Percentiles rank a stretch among this genome's conserved stretches.
Conservation (phyloP, 768 basidiomycete species). For the Termitomyces sp. region DNA sequence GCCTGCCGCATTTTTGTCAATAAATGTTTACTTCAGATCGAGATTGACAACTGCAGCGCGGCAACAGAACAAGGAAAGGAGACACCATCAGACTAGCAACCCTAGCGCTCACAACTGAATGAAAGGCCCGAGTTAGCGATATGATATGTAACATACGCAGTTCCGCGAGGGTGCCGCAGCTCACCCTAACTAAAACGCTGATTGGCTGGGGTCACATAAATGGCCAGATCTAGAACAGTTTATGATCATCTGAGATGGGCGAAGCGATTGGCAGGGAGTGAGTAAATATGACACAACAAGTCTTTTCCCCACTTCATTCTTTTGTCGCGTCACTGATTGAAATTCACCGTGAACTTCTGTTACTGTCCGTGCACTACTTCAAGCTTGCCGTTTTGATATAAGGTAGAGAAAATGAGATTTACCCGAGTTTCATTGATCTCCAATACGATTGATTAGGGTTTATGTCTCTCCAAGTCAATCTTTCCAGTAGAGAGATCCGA, state of each 20-base stretch:
- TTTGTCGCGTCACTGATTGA: constrained; percentile 9
- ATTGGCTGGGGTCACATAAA: too few relatives aligned
- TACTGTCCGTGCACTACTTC: not conserved
- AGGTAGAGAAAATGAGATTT: not conserved
- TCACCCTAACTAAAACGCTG: not conserved
- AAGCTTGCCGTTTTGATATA: not conserved
- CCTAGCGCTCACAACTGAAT: not conserved
- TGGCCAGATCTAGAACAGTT: too few relatives aligned
- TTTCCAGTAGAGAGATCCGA: constrained; percentile 65
- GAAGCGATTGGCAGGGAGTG: not conserved
- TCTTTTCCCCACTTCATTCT: not conserved
- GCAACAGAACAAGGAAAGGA: not conserved
- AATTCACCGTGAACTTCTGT: not conserved
- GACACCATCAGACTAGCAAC: not conserved
- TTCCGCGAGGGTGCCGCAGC: not conserved
- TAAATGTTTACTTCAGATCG: not conserved
- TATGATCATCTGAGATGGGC: too few relatives aligned
- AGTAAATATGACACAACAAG: constrained; percentile 8
- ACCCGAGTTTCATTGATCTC: not conserved
- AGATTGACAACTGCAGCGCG: not conserved
- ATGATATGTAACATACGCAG: not conserved
- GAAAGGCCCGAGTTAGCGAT: not conserved
- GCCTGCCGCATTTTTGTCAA: not conserved
- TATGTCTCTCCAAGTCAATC: constrained; percentile 80
- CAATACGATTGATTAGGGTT: not conserved